Percentiles rank a stretch among this genome's conserved stretches.
Conservation (phyloP, 768 basidiomycete genomes). For the Sarcodon sp. region DNA sequence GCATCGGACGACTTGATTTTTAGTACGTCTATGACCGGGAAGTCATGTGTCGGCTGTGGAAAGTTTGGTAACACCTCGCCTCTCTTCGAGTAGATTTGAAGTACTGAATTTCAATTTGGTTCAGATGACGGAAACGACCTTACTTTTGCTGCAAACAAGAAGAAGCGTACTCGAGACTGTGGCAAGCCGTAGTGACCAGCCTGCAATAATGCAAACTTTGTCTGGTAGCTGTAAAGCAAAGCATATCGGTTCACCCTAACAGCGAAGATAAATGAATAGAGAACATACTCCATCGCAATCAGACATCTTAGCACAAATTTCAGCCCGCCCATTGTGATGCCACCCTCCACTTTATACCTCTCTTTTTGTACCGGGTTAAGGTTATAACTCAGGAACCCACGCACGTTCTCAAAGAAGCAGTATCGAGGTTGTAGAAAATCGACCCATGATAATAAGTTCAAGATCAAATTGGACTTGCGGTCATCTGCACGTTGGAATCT, state of each 20-base stretch:
- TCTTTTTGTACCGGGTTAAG: slow-evolving; percentile 24
- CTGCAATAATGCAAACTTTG: slow-evolving; percentile 28
- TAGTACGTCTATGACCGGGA: slow-evolving; percentile 26
- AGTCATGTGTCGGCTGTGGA: slow-evolving; percentile 31
- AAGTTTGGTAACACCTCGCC: slow-evolving; percentile 22
- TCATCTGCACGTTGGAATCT: slow-evolving; percentile 61
- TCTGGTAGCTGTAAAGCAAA: slow-evolving; percentile 24
- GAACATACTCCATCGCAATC: slow-evolving; percentile 47
- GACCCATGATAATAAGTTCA: slow-evolving; percentile 37
- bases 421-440: slow-evolving; percentile 27
- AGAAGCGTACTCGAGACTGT: slow-evolving; percentile 33
- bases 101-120: not conserved
- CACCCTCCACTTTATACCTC: slow-evolving; percentile 39
- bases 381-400: slow-evolving; percentile 27
- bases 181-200: slow-evolving; percentile 36
- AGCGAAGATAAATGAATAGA: not conserved
- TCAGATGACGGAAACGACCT: not conserved
- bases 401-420: slow-evolving; percentile 36
- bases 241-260: not conserved
- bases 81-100: slow-evolving; percentile 6
- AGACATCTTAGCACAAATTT: slow-evolving; percentile 53
- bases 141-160: slow-evolving; percentile 26
- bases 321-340: slow-evolving; percentile 61
- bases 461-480: slow-evolving; percentile 51
- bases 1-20: slow-evolving; percentile 37